These are phyloP conservation scores for Saccharomycopsis sp. DNA, from an alignment of 805 yeast species.

Conservation along the genomic window DNA sequence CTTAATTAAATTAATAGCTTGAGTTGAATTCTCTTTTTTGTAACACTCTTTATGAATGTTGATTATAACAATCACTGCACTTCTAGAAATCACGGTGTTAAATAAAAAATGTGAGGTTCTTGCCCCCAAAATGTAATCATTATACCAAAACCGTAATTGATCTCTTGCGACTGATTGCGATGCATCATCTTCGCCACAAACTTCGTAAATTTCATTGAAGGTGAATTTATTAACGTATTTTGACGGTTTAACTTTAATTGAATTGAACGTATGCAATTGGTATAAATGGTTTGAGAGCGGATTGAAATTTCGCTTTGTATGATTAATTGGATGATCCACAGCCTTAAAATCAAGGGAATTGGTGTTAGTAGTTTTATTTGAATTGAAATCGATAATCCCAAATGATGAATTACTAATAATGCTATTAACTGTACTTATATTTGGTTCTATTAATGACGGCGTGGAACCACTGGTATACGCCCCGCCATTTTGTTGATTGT, in stretches of 20 bases:
- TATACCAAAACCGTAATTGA: constrained; percentile 7
- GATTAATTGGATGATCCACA: constrained; percentile 7
- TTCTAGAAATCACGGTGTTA: constrained; percentile 7
- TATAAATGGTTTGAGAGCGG: constrained; percentile 12
- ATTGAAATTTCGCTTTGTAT: constrained; percentile 8
- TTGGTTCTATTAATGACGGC: neutral
- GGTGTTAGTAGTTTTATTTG: constrained; percentile 4
- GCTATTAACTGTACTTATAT: neutral
- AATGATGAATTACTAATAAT: constrained; percentile 1
- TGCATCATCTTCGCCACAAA: constrained; percentile 16
- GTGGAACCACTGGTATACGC: neutral
- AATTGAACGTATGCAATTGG: neutral
- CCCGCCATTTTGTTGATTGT: too few species aligned
- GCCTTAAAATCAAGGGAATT: constrained; percentile 7
- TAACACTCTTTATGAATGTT: constrained; percentile 6
- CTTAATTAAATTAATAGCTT: neutral
- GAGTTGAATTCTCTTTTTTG: neutral
- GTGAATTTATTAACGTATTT: neutral
- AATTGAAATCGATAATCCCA: constrained; percentile 9
- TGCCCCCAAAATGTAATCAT: constrained; percentile 1
- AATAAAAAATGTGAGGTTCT: constrained; percentile 1
- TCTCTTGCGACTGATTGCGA: constrained; percentile 6
- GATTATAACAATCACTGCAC: constrained; percentile 1
- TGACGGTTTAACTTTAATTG: neutral
- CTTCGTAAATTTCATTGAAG: neutral